Evolutionary conservation across 345 rosid species (phyloP), one percentile per base, ranked within the genome.

Genomic region (Eucalyptus dawsonii): DNA sequence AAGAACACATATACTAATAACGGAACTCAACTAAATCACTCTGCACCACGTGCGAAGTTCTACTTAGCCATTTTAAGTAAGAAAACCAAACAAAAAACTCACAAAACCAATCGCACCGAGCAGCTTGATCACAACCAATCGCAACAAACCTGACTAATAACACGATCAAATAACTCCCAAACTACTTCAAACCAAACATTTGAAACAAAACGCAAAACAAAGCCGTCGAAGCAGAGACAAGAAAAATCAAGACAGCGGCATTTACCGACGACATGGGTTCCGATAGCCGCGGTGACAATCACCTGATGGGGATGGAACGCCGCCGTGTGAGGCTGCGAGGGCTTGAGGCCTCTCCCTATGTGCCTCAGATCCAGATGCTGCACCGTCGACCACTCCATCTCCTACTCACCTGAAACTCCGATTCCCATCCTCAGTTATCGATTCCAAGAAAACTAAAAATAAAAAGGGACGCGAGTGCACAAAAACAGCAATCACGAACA

Each of bases 301-400:
- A 97, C 97, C 92, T 96, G 99, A 27, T 94, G 91, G 4, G 95
- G 97, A 87, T 98, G 99, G 93, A 98, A 98, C 31, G 98, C 94
- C 10, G 97, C 97, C 34, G 97, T 96, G 86, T 98, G 99, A 86
- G 99, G 99, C 88, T 98, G 99, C 90, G 97, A 90, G 22, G 96
- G 96, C 86, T 93, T 95, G 47, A 94, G 93, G 86, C 96, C 97
- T 56, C 98, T 96, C 69, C 96, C 96, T 12, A 97, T 94, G 86
- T 98, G 97, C 29, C 95, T 94, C 50, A 98, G 96, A 94, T 98
- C 99, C 93, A 97, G 97, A 90, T 98, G 99, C 94, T 98, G 99
- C 91, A 98, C 94, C 89, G 99, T 95, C 15, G 96, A 89, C 99
- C 99, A 98, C 96, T 98, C 99, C 99, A 98, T 98, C 6, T n/a